Evolutionary conservation across 148 eudicot species (phyloP).

Genomic region (Nepenthes gracilis): DNA sequence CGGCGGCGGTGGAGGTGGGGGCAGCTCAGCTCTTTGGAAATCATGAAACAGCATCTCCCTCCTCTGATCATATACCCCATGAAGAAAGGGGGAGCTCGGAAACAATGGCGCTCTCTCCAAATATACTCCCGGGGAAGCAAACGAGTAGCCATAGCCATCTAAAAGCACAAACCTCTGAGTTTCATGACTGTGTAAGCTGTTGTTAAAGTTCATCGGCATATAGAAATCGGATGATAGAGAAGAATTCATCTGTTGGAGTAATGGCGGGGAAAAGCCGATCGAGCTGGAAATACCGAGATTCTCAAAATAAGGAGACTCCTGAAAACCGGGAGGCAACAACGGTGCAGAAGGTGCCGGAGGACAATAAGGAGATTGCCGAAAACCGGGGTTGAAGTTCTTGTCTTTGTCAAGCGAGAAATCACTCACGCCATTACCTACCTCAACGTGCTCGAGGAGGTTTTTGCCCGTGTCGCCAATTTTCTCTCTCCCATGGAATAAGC

Average conservation of each 20-base stretch:
- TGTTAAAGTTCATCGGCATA: slow-evolving; percentile 25
- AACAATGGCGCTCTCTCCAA: slow-evolving; percentile 30
- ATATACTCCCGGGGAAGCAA: slow-evolving; percentile 25
- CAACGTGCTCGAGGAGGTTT: slow-evolving; percentile 44
- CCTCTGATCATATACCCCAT: slow-evolving; percentile 37
- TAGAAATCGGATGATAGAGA: slow-evolving; percentile 43
- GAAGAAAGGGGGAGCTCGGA: slow-evolving; percentile 30
- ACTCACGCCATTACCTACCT: slow-evolving; percentile 27
- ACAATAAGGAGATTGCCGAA: slow-evolving; percentile 13
- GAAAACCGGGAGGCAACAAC: slow-evolving; percentile 21
- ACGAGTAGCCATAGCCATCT: slow-evolving; percentile 45
- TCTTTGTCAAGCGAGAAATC: slow-evolving; percentile 23
- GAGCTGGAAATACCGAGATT: slow-evolving; percentile 13
- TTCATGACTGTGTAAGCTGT: slow-evolving; percentile 8
- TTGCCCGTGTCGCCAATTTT: slow-evolving; percentile 18
- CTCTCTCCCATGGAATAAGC: slow-evolving; percentile 20
- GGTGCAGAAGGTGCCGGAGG: slow-evolving; percentile 65
- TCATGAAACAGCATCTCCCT: slow-evolving; percentile 28
- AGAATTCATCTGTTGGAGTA: slow-evolving; percentile 27
- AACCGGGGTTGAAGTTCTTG: not conserved
- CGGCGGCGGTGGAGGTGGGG: slow-evolving; percentile 9
- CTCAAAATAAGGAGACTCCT: slow-evolving; percentile 35
- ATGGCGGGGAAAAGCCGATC: slow-evolving; percentile 23
- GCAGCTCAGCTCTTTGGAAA: slow-evolving; percentile 45
- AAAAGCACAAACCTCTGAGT: slow-evolving; percentile 26